A percentile compares a stretch with the other conserved stretches of the same genome.
Evolutionary conservation across 2,329 filamentous ascomycete genomes (phyloP).

Genomic region (Elsinoe necatrix): DNA sequence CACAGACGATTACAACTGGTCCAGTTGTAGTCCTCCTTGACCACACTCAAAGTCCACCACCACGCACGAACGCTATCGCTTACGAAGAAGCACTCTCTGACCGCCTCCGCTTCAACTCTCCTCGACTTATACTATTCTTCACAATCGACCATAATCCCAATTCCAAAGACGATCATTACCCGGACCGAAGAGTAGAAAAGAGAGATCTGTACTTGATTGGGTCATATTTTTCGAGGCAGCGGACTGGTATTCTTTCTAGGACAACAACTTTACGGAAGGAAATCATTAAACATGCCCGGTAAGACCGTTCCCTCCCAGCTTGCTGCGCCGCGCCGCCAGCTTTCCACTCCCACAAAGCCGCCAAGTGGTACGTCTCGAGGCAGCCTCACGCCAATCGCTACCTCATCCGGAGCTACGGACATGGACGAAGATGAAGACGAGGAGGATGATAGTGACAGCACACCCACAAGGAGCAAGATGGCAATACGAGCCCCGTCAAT

Average conservation of each 20-base stretch:
- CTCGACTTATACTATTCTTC: not conserved
- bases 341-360: not conserved
- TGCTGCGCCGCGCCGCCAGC: not conserved
- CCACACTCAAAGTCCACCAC: not conserved
- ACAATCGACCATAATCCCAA: not conserved
- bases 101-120: not conserved
- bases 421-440: slow-evolving; percentile 3
- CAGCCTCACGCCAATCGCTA: not conserved
- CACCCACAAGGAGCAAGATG: slow-evolving; percentile 2
- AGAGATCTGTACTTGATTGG: not conserved
- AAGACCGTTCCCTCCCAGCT: not conserved
- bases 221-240: not conserved
- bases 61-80: slow-evolving; percentile 8
- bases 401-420: not conserved
- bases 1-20: slow-evolving; percentile 6
- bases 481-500: not conserved
- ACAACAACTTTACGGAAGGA: not conserved
- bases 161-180: not conserved
- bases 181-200: not conserved
- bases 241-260: not conserved
- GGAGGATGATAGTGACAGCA: slow-evolving; percentile 11
- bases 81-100: not conserved
- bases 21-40: not conserved
- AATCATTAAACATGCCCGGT: not conserved
- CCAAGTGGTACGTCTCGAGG: not conserved